These are phyloP conservation scores for Metschnikowia arizonensis DNA, from an alignment of 805 yeast species.

Conservation along the genomic window DNA sequence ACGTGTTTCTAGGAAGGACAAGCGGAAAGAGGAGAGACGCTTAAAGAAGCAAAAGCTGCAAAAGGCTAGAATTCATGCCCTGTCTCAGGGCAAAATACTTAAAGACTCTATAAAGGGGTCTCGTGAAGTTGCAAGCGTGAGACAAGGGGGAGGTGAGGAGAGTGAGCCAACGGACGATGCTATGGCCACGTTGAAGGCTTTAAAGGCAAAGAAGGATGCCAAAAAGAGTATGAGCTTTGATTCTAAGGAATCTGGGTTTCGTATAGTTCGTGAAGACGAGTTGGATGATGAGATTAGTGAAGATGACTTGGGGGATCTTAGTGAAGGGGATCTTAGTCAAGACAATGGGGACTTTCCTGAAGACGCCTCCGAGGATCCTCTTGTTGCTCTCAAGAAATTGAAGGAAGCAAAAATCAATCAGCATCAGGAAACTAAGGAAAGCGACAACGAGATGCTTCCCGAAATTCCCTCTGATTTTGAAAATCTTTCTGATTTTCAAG, in stretches of 20 bases:
- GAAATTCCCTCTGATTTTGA: conserved; percentile 1
- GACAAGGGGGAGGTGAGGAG: neutral
- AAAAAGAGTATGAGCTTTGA: neutral
- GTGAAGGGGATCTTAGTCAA: too few species aligned
- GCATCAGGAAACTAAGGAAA: neutral
- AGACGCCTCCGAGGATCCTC: conserved; percentile 19
- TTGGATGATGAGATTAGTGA: conserved; percentile 22
- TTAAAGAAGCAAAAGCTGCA: conserved; percentile 28
- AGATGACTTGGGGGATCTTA: neutral
- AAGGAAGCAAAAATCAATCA: conserved; percentile 9
- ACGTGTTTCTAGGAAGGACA: conserved; percentile 29
- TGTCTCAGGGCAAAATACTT: neutral
- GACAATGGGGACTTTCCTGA: too few species aligned
- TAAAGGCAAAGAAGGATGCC: conserved; percentile 12
- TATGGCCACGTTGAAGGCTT: conserved; percentile 16
- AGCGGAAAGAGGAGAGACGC: conserved; percentile 32
- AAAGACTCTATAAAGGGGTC: too few species aligned
- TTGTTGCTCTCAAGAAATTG: conserved; percentile 21
- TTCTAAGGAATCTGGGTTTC: neutral
- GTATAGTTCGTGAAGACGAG: conserved; percentile 18
- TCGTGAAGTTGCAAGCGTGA: neutral
- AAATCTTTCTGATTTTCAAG: neutral
- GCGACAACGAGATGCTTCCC: conserved; percentile 4
- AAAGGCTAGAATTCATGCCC: neutral
- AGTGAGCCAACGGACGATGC: conserved; percentile 21